Evolutionary conservation across 352 stramenopile species (phyloP), one percentile per base, ranked within the genome.

Genomic region (Phytophthora podocarpi): DNA sequence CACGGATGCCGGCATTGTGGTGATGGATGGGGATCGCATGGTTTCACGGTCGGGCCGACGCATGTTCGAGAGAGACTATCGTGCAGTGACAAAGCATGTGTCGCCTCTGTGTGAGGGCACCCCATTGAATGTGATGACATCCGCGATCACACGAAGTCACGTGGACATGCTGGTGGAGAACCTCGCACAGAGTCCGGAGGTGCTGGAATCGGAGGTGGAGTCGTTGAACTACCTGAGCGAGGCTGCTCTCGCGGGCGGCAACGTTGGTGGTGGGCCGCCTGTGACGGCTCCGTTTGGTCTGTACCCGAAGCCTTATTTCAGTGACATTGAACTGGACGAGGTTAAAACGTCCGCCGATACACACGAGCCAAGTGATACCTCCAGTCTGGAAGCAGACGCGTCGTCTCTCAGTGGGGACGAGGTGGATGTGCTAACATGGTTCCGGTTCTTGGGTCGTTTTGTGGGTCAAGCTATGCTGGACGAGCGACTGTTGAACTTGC

Each of bases 41-140:
- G 58, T 91, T 7, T 85, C 84, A 8, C 73, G 80, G 0, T 76
- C 74, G 1, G 84, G 84, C 4, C 79, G 84, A 12, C 81, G 84
- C 34, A 91, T 93, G 84, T 89, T 79, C 40, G 84, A 93, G 57
- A 68, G 84, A 31, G 84, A 93, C 55, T 93, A 93, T 60, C 79
- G 84, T 20, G 78, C 78, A 1, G 84, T 93, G 41, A 93, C 81
- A 9, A 89, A 90, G 58, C 84, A 93, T 41, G 81, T 91, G 13
- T 91, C 81, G 2, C 80, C 81, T 20, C 40, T 91, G 13, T 93
- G 84, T 46, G 80, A 93, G 51, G 81, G 84, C 13, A 93, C 84
- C 0, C 84, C 81, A 4, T 53, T 93, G 34, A 78, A 71, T 31
- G 69, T 80, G 18, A 70, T 89, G 31, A 69, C 59, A 13, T 77